phyloP scores from a whole-genome alignment of 2,329 filamentous ascomycete genomes.

The Sporothrix brunneoviolacea region DNA sequence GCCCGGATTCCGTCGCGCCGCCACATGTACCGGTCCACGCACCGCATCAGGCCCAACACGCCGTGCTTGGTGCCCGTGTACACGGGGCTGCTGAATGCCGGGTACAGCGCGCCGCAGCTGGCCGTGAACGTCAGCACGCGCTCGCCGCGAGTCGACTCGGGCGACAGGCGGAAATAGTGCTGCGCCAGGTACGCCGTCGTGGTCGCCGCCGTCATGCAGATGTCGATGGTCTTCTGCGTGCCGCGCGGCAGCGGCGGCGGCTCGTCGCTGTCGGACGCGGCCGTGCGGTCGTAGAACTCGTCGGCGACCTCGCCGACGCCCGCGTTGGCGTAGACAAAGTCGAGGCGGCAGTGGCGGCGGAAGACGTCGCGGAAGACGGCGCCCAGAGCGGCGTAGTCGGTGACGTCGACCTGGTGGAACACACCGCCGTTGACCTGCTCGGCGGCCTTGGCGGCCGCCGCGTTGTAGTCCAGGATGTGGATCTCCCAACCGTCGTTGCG shows the following conservation, averaged over 20 bases:
- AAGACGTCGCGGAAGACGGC: slow-evolving; percentile 5
- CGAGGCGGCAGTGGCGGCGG: slow-evolving; percentile 2
- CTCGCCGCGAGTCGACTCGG: slow-evolving; percentile 12
- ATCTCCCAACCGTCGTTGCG: slow-evolving; percentile 13
- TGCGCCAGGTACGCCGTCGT: slow-evolving; percentile 34
- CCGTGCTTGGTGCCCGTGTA: slow-evolving; percentile 29
- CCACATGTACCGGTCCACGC: slow-evolving; percentile 23
- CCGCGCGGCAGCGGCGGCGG: slow-evolving; percentile 3
- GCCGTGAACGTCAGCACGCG: slow-evolving; percentile 26
- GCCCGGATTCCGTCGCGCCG: slow-evolving; percentile 25
- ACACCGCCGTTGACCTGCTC: neutral
- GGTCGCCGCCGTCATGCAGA: slow-evolving; percentile 31
- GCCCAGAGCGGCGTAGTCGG: slow-evolving; percentile 11
- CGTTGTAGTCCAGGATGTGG: slow-evolving; percentile 12
- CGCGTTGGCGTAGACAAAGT: slow-evolving; percentile 15
- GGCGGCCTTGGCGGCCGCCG: slow-evolving; percentile 4
- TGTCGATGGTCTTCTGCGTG: slow-evolving; percentile 20
- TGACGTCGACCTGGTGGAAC: slow-evolving; percentile 12
- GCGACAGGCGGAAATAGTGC: slow-evolving; percentile 33
- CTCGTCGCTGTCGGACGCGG: neutral
- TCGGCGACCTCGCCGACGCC: slow-evolving; percentile 5
- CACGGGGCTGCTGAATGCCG: slow-evolving; percentile 25
- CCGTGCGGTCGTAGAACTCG: slow-evolving; percentile 6
- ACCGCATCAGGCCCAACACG: slow-evolving; percentile 29
- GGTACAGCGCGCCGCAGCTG: slow-evolving; percentile 26